Evolutionary conservation across 2,329 filamentous ascomycete genomes (phyloP), one percentile per base, ranked within the genome.

Genomic region (Aureobasidium sp.): DNA sequence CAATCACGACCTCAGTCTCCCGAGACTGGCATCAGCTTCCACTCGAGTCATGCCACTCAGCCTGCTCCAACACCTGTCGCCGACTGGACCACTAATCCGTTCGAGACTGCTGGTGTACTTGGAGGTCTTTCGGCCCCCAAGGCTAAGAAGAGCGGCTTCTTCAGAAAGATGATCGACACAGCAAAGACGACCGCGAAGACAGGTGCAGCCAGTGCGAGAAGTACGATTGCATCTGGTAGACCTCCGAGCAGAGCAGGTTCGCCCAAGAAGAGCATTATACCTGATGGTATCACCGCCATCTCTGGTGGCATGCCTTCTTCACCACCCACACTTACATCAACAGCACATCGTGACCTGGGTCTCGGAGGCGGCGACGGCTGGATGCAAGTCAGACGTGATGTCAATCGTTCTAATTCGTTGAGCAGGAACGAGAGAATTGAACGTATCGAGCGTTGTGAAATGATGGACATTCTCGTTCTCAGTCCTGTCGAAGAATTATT

Each of bases 381-480:
- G 92, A 92, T 99, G n/a, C 92, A 97, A 73, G 92, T 97, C 26
- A 88, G 94, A 39, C 86, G 94, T 50, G 95, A 99, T 74, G 88
- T 99, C 51, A 97, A 99, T 74, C 85, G 94, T 39, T 96, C 93
- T 3, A 97, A 96, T 71, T 94, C 93, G 0, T 80, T 97, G 41
- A 96, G 92, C 74, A 87, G 87, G 65, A 94, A 93, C 66, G 94
- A 99, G 76, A 84, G 87, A 24, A 81, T 86, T 43, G 94, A 99
- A 72, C 82, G 93, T 60, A 87, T 85, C 47, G 93, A 99, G 69
- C 84, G 93, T 60, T 97, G 92, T 71, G 88, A 96, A 70, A 94
- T 97, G 90, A 86, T 97, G 78, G 92, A 97, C 67, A 86, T 95
- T 66, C 88, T 91, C 0, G 88, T 92, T 0, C 83, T 97, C 48